Evolutionary conservation across 208 protist genomes (phyloP).

Genomic region (Crithidia fasciculata): DNA sequence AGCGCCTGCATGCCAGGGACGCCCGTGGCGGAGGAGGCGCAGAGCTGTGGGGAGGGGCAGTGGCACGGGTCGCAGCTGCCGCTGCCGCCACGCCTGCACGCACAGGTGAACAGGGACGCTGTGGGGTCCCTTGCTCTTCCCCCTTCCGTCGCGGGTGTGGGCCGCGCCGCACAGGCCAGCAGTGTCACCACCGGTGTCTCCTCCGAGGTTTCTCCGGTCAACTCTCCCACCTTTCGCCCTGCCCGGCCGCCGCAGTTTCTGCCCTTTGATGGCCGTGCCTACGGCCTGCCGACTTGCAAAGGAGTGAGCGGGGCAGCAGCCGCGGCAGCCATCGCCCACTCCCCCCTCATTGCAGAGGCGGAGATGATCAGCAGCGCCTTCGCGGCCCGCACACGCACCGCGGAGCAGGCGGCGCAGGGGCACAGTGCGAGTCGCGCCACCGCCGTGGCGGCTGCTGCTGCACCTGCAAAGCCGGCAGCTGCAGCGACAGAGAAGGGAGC

Average conservation of each 20-base stretch:
- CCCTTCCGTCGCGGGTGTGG: slow-evolving; percentile 5
- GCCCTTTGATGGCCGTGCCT: slow-evolving; percentile 56
- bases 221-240: neutral
- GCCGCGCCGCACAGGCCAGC: neutral
- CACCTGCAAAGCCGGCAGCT: neutral
- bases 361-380: neutral
- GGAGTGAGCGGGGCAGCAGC: slow-evolving; percentile 13
- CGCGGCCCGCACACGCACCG: neutral
- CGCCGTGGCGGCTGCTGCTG: neutral
- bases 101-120: neutral
- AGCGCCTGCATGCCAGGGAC: neutral
- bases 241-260: slow-evolving; percentile 33
- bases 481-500: neutral
- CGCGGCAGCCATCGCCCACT: slow-evolving; percentile 5
- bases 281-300: slow-evolving; percentile 35
- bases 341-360: neutral
- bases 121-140: slow-evolving; percentile 6
- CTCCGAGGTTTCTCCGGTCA: neutral
- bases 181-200: neutral
- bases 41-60: slow-evolving; percentile 10
- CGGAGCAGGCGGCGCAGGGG: neutral
- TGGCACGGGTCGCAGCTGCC: neutral
- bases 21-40: slow-evolving; percentile 21
- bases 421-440: neutral
- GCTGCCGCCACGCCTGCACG: slow-evolving; percentile 16